Evolutionary conservation across 179 eudicot genomes (phyloP).

Genomic region (Beta lomatogona): DNA sequence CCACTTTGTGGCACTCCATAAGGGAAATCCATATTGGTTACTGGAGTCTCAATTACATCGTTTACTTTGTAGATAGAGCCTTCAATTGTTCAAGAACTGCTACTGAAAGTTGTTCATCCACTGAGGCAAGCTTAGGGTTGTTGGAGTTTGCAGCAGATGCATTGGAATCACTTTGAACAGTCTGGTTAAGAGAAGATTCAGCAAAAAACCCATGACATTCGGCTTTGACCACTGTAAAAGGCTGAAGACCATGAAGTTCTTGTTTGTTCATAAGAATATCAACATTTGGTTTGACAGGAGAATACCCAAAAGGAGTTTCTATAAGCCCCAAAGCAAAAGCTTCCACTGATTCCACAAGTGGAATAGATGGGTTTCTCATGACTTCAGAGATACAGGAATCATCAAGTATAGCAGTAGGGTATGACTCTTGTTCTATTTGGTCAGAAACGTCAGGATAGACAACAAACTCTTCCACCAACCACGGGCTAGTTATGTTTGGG

Average conservation of each 20-base stretch:
- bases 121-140: slow-evolving; percentile 2
- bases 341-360: slow-evolving; percentile 31
- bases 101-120: neutral
- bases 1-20: neutral
- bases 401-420: slow-evolving; percentile 25
- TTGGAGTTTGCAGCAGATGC: neutral
- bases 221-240: neutral
- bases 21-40: neutral
- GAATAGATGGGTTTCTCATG: slow-evolving; percentile 30
- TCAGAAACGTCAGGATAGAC: slow-evolving; percentile 22
- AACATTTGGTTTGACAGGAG: slow-evolving; percentile 8
- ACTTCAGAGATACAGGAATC: slow-evolving; percentile 25
- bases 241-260: slow-evolving; percentile 10
- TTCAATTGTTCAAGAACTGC: neutral
- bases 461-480: slow-evolving; percentile 26
- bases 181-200: slow-evolving; percentile 13
- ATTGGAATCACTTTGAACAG: slow-evolving; percentile 13
- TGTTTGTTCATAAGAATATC: neutral
- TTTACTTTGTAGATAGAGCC: slow-evolving; percentile 3
- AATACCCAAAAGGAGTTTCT: slow-evolving; percentile 18
- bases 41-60: neutral
- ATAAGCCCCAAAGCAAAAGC: slow-evolving; percentile 18
- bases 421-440: slow-evolving; percentile 22
- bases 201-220: neutral
- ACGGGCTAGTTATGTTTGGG: slow-evolving; percentile 33